Evolutionary conservation across 495 filamentous ascomycete genomes (phyloP).

Genomic region (Aspergillus taichungensis): DNA sequence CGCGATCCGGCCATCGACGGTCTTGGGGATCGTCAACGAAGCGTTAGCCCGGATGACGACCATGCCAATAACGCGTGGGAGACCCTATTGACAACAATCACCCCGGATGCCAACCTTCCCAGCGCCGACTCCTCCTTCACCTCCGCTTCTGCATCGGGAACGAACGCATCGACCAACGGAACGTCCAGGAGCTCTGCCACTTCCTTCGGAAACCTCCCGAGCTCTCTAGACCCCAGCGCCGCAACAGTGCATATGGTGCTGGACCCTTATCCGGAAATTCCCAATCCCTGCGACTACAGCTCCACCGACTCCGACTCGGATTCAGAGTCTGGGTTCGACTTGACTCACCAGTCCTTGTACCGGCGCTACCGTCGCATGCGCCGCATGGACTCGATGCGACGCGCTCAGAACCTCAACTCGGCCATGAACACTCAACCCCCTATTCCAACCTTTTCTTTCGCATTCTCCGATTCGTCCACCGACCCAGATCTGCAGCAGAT

Average conservation of each 20-base stretch:
- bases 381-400: constrained; percentile 15
- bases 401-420: constrained; percentile 22
- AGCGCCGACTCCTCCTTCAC: constrained; percentile 75
- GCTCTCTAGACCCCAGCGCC: constrained; percentile 11
- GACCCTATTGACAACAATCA: constrained; percentile 67
- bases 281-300: constrained; percentile 37
- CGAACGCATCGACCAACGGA: constrained; percentile 14
- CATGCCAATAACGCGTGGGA: constrained; percentile 60
- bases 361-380: constrained; percentile 15
- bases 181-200: constrained; percentile 30
- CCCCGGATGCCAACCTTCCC: constrained; percentile 70
- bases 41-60: constrained; percentile 63
- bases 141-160: constrained; percentile 48
- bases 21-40: constrained; percentile 74
- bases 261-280: constrained; percentile 32
- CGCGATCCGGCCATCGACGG: constrained; percentile 48
- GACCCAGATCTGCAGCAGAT: constrained; percentile 49
- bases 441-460: constrained; percentile 29
- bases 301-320: constrained; percentile 30
- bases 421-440: constrained; percentile 33
- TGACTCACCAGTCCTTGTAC: constrained; percentile 11
- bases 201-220: constrained; percentile 22
- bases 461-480: constrained; percentile 22
- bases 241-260: constrained; percentile 21
- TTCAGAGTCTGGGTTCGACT: constrained; percentile 15